phyloP scores from a whole-genome alignment of 306 rosid genomes.

The Carpinus fangiana region DNA sequence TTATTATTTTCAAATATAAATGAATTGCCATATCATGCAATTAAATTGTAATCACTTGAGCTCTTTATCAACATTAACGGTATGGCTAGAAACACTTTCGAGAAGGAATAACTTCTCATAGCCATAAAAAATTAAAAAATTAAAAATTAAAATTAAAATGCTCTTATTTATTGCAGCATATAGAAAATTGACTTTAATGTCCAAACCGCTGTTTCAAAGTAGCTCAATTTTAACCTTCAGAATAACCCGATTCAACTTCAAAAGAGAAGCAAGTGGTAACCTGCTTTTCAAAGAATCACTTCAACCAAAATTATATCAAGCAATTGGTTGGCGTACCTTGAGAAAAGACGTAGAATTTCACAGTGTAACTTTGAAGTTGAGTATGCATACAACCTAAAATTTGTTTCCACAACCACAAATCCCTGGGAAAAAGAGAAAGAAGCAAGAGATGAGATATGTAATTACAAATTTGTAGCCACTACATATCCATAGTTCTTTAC shows the following conservation, averaged over 20 bases:
- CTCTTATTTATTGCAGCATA: not conserved
- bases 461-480: not conserved
- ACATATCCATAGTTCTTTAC: not conserved
- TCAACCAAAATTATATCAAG: not conserved
- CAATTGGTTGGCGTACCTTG: constrained; percentile 51
- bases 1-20: constrained; percentile 1
- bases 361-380: constrained; percentile 86
- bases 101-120: constrained; percentile 18
- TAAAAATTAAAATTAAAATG: not conserved
- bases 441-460: not conserved
- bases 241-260: not conserved
- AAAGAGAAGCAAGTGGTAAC: not conserved
- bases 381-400: constrained; percentile 89
- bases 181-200: not conserved
- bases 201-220: not conserved
- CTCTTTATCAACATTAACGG: not conserved
- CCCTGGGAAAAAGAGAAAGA: constrained; percentile 45
- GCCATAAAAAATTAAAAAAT: constrained; percentile 2
- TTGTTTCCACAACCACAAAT: constrained; percentile 90
- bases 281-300: not conserved
- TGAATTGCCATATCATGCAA: not conserved
- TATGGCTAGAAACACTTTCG: constrained; percentile 3
- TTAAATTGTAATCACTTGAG: constrained; percentile 5
- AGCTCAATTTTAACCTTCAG: not conserved
- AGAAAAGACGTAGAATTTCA: constrained; percentile 88